Evolutionary conservation across 208 protist species (phyloP).

Genomic region (Blechomonas ayalai): DNA sequence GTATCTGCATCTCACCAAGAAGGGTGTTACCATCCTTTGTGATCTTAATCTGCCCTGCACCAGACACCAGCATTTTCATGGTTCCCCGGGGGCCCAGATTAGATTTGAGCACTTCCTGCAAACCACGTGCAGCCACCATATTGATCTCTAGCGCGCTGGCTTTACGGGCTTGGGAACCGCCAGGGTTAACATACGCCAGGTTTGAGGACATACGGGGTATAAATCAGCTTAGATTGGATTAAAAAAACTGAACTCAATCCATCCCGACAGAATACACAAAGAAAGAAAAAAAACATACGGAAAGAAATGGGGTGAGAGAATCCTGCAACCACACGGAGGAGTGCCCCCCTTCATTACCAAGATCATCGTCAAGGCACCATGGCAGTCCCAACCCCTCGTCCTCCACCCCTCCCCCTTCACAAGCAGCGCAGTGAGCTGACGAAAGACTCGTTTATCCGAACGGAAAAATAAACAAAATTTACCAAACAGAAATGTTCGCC

Average conservation of each 20-base stretch:
- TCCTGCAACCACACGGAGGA: no score
- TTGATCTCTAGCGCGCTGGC: conserved; percentile 96
- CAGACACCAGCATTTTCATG: conserved; percentile 99
- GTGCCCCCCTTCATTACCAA: no score
- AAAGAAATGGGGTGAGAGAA: not conserved
- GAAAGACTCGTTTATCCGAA: no score
- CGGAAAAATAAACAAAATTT: conserved; percentile 1
- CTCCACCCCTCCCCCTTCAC: no score
- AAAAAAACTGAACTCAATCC: conserved; percentile 2
- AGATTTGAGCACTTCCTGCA: conserved; percentile 97
- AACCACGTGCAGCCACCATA: conserved; percentile 96
- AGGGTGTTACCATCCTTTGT: conserved; percentile 99
- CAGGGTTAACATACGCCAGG: conserved; percentile 88
- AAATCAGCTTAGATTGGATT: conserved; percentile 1
- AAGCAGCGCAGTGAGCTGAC: no score
- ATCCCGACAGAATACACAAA: not conserved
- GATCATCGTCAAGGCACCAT: no score
- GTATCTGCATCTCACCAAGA: conserved; percentile 99
- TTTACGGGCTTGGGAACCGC: conserved; percentile 74
- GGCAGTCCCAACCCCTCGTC: no score
- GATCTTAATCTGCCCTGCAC: conserved; percentile 98
- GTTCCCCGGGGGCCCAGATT: conserved; percentile 99
- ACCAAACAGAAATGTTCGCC: no score
- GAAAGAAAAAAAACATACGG: conserved; percentile 1
- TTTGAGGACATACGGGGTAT: conserved; percentile 39